Evolutionary conservation across 441 rosid genomes (phyloP), one percentile per base, ranked within the genome.

Genomic region (Geranium incanum): DNA sequence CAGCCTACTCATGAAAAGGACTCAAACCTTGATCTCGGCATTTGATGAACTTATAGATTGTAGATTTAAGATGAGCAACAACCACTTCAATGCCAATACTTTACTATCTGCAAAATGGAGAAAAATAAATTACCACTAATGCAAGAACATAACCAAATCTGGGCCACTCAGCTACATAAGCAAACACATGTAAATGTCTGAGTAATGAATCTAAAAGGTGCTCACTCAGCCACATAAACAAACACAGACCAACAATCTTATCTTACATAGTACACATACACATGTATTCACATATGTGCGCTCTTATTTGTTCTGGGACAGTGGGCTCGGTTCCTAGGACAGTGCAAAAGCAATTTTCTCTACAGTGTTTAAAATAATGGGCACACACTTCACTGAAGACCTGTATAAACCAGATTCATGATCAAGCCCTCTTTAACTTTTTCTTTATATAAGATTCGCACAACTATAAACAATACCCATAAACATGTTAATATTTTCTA

Each of bases 1-100:
- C 3, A 1, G 39, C 37, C 70, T 62, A 55, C 23, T 38, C 19
- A 77, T 66, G 71, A 66, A 66, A 19, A 70, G 69, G 41, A 68
- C 55, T 8, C 75, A 77, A 74, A 88, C 93, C 92, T 90, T 82
- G 93, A 84, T 81, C 88, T 85, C 23, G 86, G 90, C 96, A 86
- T 88, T 68, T 77, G 72, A 28, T 71, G 13, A 67, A 43, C 67
- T 50, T 69, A 71, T 71, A 69, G 37, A 57, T 4, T 16, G 16
- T 9, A 64, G 9, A 33, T 33, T 19, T 62, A n/a, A 71, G 64
- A 71, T 45, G 59, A 76, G 18, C 15, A 48, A 38, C 57, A 43
- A 21, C 1, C 18, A 74, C 55, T 21, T 6, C 66, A 50, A 66
- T 67, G 3, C 70, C 28, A 68, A 39, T 62, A 76, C 37, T 64